Evolutionary conservation across 2,329 filamentous ascomycete genomes (phyloP).

Genomic region (Epichloe sibirici): DNA sequence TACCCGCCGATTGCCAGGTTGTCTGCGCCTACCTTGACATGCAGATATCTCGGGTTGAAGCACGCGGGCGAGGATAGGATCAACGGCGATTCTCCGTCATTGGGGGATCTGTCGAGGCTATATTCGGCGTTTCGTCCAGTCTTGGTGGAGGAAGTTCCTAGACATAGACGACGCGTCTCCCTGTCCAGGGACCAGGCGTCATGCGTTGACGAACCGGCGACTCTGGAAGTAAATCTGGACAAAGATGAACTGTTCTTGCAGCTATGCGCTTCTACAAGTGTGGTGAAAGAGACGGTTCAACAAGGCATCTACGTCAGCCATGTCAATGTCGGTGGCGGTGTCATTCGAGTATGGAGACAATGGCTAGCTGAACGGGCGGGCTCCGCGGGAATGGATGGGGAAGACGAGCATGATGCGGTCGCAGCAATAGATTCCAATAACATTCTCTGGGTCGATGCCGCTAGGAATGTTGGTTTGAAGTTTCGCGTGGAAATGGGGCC

Average conservation of each 20-base stretch:
- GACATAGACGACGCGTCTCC: neutral
- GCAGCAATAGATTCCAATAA: slow-evolving; percentile 5
- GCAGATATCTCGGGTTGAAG: slow-evolving; percentile 51
- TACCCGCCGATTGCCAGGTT: slow-evolving; percentile 61
- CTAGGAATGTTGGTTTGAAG: slow-evolving; percentile 53
- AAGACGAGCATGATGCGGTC: neutral
- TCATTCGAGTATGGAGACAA: slow-evolving; percentile 58
- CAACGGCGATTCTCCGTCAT: slow-evolving; percentile 6
- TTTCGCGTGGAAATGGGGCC: slow-evolving; percentile 40
- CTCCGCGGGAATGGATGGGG: neutral
- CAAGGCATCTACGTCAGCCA: slow-evolving; percentile 51
- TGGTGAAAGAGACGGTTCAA: slow-evolving; percentile 53
- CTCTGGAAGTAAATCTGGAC: slow-evolving; percentile 52
- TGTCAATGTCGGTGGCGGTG: slow-evolving; percentile 53
- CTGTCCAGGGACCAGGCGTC: neutral
- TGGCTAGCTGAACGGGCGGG: slow-evolving; percentile 46
- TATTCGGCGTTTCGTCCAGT: slow-evolving; percentile 63
- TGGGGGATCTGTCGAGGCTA: slow-evolving; percentile 37
- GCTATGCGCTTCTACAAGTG: slow-evolving; percentile 53
- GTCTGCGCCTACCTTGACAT: slow-evolving; percentile 54
- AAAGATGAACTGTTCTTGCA: slow-evolving; percentile 62
- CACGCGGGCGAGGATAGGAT: slow-evolving; percentile 6
- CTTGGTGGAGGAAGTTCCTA: slow-evolving; percentile 34
- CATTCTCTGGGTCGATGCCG: slow-evolving; percentile 57
- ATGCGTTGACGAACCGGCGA: slow-evolving; percentile 31